Conservation (phyloP, 768 basidiomycete species). For the Macrolepiota fuliginosa region DNA sequence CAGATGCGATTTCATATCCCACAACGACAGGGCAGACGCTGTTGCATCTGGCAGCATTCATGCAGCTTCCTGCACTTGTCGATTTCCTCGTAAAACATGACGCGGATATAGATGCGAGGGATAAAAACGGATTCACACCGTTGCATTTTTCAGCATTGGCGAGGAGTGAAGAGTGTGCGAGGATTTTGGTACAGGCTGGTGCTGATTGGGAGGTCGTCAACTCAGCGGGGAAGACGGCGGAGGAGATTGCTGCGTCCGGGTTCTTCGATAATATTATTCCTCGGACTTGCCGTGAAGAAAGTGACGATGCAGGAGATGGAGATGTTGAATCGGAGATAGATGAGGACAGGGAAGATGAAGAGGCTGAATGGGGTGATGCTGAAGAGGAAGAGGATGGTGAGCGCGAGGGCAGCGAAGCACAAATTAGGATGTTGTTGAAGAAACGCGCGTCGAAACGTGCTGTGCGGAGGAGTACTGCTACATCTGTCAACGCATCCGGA, state of each 20-base stretch:
- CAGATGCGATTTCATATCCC: constrained; percentile 64
- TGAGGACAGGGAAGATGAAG: constrained; percentile 62
- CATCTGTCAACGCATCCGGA: constrained; percentile 22
- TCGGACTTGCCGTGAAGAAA: constrained; percentile 15
- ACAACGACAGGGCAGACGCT: constrained; percentile 81
- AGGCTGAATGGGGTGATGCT: constrained; percentile 17
- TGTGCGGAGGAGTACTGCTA: constrained; percentile 22
- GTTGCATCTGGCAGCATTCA: constrained; percentile 82
- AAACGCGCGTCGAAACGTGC: constrained; percentile 34
- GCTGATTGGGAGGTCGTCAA: constrained; percentile 80
- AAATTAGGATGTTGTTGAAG: constrained; percentile 28
- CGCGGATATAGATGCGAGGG: constrained; percentile 80
- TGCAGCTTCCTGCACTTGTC: constrained; percentile 71
- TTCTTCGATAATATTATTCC: constrained; percentile 40
- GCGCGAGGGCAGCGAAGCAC: constrained; percentile 23
- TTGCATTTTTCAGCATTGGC: constrained; percentile 81
- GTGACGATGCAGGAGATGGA: constrained; percentile 22
- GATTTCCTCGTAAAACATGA: constrained; percentile 68
- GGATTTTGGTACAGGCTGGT: constrained; percentile 71
- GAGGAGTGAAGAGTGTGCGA: constrained; percentile 60
- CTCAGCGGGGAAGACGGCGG: constrained; percentile 64
- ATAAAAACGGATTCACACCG: constrained; percentile 88
- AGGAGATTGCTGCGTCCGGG: constrained; percentile 50
- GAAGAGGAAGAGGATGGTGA: constrained; percentile 15
- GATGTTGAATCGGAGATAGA: constrained; percentile 61